These are phyloP conservation scores for Murraya koenigii DNA, from an alignment of 345 rosid genomes.

Conservation along the genomic window DNA sequence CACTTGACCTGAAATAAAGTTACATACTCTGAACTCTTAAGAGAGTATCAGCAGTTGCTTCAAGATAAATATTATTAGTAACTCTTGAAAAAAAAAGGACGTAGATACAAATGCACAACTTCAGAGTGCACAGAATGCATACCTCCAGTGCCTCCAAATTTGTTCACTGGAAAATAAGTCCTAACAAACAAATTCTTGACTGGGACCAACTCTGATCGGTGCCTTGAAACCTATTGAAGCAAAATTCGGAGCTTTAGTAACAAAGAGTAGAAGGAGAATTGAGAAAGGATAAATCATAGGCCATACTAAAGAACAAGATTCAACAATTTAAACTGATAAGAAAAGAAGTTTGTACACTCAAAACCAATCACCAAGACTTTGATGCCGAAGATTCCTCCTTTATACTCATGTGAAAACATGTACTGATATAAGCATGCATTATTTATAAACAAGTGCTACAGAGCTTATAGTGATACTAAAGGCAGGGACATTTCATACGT, in stretches of 20 bases:
- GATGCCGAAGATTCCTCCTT: background rate
- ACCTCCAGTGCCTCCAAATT: constrained; percentile 45
- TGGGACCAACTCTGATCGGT: constrained; percentile 44
- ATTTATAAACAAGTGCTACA: background rate
- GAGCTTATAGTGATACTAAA: background rate
- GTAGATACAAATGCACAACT: background rate
- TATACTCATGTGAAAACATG: background rate
- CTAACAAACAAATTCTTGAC: constrained; percentile 39
- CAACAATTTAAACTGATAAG: background rate
- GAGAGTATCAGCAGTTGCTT: background rate
- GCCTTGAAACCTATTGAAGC: constrained; percentile 49
- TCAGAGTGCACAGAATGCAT: background rate
- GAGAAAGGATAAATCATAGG: background rate
- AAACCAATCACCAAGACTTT: background rate
- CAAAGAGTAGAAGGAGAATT: background rate
- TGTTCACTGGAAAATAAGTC: constrained; percentile 39
- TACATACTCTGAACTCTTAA: background rate
- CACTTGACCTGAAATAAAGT: background rate
- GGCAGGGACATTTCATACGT: background rate
- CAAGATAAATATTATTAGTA: background rate
- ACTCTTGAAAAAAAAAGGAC: background rate
- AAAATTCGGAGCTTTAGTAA: background rate
- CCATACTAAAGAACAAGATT: background rate
- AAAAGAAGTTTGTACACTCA: background rate
- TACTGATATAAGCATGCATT: background rate